These are phyloP conservation scores for Teunomyces pallodes DNA, from an alignment of 805 yeast genomes.

Conservation along the genomic window DNA sequence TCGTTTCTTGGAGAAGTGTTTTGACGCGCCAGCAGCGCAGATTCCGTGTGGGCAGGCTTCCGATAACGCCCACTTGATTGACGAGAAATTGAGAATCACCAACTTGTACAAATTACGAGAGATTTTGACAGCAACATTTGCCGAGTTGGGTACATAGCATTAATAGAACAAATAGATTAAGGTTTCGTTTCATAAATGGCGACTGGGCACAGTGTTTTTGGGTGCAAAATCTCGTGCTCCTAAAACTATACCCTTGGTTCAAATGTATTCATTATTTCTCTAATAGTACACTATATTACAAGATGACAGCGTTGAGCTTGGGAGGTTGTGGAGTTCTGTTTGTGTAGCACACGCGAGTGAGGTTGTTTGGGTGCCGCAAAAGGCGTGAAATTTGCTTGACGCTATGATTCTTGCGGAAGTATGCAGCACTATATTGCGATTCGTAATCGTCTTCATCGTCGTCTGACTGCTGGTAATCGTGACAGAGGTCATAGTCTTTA, in stretches of 20 bases:
- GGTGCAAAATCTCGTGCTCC: neutral
- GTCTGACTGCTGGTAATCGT: slow-evolving; percentile 17
- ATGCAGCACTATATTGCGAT: neutral
- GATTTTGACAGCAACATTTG: slow-evolving; percentile 55
- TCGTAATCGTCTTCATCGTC: slow-evolving; percentile 12
- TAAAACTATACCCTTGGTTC: too few species aligned
- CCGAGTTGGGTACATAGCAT: slow-evolving; percentile 27
- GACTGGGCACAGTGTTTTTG: neutral
- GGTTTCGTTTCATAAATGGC: too few species aligned
- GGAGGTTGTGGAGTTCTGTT: slow-evolving; percentile 14
- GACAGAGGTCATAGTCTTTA: slow-evolving; percentile 21
- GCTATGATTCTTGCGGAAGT: slow-evolving; percentile 13
- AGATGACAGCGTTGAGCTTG: slow-evolving; percentile 15
- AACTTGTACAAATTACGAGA: slow-evolving; percentile 74
- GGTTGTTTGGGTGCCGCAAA: slow-evolving; percentile 10
- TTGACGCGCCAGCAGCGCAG: slow-evolving; percentile 89
- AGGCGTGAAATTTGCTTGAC: slow-evolving; percentile 21
- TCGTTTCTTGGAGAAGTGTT: slow-evolving; percentile 75
- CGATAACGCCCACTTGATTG: slow-evolving; percentile 89
- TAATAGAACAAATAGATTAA: too few species aligned
- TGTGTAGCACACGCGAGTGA: slow-evolving; percentile 24
- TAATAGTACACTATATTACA: slow-evolving; percentile 4
- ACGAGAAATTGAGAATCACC: slow-evolving; percentile 77
- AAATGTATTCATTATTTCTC: neutral
- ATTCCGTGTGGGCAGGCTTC: slow-evolving; percentile 95